Evolutionary conservation across 345 rosid genomes (phyloP), one percentile per base, ranked within the genome.

Genomic region (Pugionium dolabratum): DNA sequence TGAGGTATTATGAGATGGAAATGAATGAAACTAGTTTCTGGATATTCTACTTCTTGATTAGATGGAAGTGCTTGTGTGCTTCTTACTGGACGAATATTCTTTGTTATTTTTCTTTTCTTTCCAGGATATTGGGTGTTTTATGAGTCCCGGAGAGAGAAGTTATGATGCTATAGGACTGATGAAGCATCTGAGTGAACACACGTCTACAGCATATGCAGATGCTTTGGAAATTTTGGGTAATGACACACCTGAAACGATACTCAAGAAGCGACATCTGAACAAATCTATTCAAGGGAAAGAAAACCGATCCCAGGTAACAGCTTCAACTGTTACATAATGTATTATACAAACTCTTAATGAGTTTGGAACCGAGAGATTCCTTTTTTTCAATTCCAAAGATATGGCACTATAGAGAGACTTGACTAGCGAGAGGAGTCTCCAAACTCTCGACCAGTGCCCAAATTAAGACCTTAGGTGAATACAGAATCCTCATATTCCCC

Each of bases 111-210:
- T 39, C 9, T 34, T 57, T 29, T 71, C 8, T 73, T 77, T 54
- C 33, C 85, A 95, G 99, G 95, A 91, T 76, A 91, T 91, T 6
- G 96, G 93, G 10, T 88, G 79, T 73, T 83, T 86, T 47, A 79
- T 85, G 89, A 94, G 95, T 80, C 99, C 99, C 4, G 91, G 78
- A 4, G 96, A 85, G 28, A 81, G 80, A 78, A 87, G 96, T 77
- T 95, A 88, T 57, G 99, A 95, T 67, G 97, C 96, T 74, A 69
- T 95, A 54, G 86, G 95, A 64, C 73, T 95, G 74, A 85, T 91
- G 93, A 91, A 87, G 77, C 93, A 95, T 70, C 76, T 91, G 57
- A 84, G 88, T 10, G 99, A 86, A 80, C 95, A 86, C 59, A 81
- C 85, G 28, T 97, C 99, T 34, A 52, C 93, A 43, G 84, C 95